phyloP scores from a whole-genome alignment of 768 basidiomycete genomes.

The Lactarius psammicola region DNA sequence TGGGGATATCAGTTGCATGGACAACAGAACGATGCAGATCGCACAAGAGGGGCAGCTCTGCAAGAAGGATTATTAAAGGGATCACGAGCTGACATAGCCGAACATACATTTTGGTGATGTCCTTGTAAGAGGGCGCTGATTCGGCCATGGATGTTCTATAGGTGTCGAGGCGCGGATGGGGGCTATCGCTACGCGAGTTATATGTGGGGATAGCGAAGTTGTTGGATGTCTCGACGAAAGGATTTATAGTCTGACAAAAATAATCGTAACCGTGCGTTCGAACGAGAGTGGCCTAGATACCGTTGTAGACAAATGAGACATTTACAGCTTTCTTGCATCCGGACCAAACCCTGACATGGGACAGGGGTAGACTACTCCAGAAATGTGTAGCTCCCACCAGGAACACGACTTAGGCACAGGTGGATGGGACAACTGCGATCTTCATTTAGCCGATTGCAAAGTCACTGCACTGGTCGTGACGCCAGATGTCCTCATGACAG shows the following conservation, averaged over 20 bases:
- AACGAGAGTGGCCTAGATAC: background rate
- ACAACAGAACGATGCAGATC: background rate
- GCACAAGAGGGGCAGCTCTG: conserved; percentile 21
- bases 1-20: background rate
- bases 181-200: background rate
- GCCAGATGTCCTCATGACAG: background rate
- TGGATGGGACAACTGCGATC: background rate
- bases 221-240: background rate
- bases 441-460: background rate
- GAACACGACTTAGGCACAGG: background rate
- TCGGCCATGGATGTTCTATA: background rate
- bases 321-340: background rate
- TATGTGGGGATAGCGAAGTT: background rate
- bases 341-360: background rate
- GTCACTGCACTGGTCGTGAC: background rate
- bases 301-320: background rate
- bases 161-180: background rate
- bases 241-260: background rate
- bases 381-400: background rate
- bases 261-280: background rate
- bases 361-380: background rate
- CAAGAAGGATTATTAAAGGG: background rate
- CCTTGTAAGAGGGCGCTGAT: background rate
- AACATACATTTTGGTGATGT: background rate
- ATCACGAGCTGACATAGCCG: background rate